Base-by-base conservation (phyloP, 345 rosid species). In the Hibiscus trionum region DNA sequence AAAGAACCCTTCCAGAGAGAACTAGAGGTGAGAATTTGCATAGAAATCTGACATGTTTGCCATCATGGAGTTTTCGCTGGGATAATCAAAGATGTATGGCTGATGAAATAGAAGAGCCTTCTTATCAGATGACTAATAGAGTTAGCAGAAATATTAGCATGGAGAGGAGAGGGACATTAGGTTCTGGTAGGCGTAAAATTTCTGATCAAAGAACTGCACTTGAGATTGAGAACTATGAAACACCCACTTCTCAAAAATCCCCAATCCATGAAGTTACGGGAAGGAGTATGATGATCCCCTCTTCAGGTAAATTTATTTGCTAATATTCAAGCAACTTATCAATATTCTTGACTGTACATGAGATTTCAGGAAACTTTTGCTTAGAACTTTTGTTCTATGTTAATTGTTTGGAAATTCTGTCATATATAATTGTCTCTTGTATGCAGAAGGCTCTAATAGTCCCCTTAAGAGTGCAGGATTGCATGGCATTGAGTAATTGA, bases 11-110 rank as follows among this genome's bases (percentile, higher is more conserved):
- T 3, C 82, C 89, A 12, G 70, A 52, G 77, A 78, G 80, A 69
- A 44, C 75, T 39, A 70, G 71, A 35, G 69, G 70, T 80, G 86
- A 85, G 66, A 62, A 77, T 78, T 58, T 80, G 62, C 83, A 79
- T 76, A 69, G 93, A 58, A 88, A 81, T 77, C 69, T 71, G n/a
- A 59, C 85, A 4, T 84, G 91, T 68, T 94, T 97, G 3, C 98
- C 55, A 4, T 84, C 97, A 16, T 90, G 95, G 98, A 91, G 91
- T 78, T 88, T 94, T 69, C 89, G 77, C 12, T 82, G 97, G 87
- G 97, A 94, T 58, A 88, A 93, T 52, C 81, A 86, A 81, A 87
- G 97, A 76, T 86, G 97, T 9, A 92, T 91, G 9, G 97, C 97
- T 46, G 98, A 87, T 80, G 97, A 94, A 80, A 77, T 83, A 69